Percentiles rank a stretch among this genome's conserved stretches.
These are phyloP conservation scores for Yamadazyma spencermartinsiae DNA, from an alignment of 1,139 yeast genomes.

Conservation along the genomic window DNA sequence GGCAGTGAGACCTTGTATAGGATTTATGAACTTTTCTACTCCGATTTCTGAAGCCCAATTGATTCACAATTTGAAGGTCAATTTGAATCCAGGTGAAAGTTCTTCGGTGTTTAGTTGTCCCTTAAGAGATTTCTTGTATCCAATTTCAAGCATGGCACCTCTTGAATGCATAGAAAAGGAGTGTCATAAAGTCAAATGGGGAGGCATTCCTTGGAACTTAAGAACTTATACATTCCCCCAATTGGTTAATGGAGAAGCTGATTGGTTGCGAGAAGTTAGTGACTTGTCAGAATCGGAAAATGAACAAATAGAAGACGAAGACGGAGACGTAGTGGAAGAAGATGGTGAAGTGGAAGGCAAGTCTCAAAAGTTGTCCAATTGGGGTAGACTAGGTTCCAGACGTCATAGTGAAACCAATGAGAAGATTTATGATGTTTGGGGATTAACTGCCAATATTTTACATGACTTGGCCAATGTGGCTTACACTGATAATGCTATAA, in stretches of 20 bases:
- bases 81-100: conserved; percentile 71
- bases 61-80: conserved; percentile 34
- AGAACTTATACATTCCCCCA: conserved; percentile 63
- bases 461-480: conserved; percentile 73
- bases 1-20: conserved; percentile 82
- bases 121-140: conserved; percentile 56
- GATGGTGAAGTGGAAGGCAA: conserved; percentile 5
- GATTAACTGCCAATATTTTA: conserved; percentile 82
- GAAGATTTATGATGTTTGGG: conserved; percentile 77
- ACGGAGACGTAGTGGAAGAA: conserved; percentile 15
- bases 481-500: conserved; percentile 24
- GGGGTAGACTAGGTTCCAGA: conserved; percentile 48
- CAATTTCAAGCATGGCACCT: conserved; percentile 28
- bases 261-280: conserved; percentile 61
- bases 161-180: conserved; percentile 49
- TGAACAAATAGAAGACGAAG: conserved; percentile 16
- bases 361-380: conserved; percentile 13
- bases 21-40: conserved; percentile 45
- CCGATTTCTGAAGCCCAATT: conserved; percentile 22
- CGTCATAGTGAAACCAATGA: conserved; percentile 39
- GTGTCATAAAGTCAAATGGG: conserved; percentile 55
- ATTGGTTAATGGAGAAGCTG: conserved; percentile 52
- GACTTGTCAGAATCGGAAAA: conserved; percentile 55
- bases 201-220: conserved; percentile 66
- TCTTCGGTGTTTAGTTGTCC: conserved; percentile 71